Evolutionary conservation across 192 early-diverging fungal genomes (phyloP), one percentile per base, ranked within the genome.

Genomic region (Backusella tuberculispora): DNA sequence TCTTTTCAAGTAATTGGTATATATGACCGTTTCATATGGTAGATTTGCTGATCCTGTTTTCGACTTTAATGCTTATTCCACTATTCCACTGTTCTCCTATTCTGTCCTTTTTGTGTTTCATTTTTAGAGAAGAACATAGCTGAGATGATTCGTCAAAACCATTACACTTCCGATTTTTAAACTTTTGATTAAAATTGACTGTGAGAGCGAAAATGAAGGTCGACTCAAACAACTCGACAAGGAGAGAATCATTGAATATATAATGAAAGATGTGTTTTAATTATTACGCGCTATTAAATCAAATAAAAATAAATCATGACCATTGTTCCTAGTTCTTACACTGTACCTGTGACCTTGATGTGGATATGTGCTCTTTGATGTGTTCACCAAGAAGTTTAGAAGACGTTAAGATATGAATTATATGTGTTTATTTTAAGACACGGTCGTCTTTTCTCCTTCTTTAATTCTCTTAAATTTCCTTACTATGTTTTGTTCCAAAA

Each of bases 321-420:
- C 13, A 26, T 71, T 50, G 69, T 71, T 15, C 13, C 44, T 44
- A 44, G 69, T 34, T 44, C 40, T 12, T 34, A 67, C 7, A 50
- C 69, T 37, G 44, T 34, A 4, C 10, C 46, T 14, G 43, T 47
- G 21, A 69, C 77, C 2, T 53, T 76, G 15, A 48, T 44, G 34
- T 78, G 77, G 73, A 29, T 43, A 19, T 6, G 69, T 7, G 73
- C 73, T 9, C 17, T 64, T 34, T 19, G 76, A 26, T 40, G 75
- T 19, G 47, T 43, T 37, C 67, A 77, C 40, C 75, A 75, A 4
- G 74, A 76, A 1, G 46, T 72, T 15, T 75, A 80, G 66, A 66
- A 43, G 24, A 64, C 67, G 14, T 24, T 71, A 4, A 40, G 48
- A 10, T 14, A 63, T 56, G 78, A 80, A 26, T 4, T 80, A 12